Conservation (phyloP, 495 filamentous ascomycete genomes). For the Lindgomyces ingoldianus region DNA sequence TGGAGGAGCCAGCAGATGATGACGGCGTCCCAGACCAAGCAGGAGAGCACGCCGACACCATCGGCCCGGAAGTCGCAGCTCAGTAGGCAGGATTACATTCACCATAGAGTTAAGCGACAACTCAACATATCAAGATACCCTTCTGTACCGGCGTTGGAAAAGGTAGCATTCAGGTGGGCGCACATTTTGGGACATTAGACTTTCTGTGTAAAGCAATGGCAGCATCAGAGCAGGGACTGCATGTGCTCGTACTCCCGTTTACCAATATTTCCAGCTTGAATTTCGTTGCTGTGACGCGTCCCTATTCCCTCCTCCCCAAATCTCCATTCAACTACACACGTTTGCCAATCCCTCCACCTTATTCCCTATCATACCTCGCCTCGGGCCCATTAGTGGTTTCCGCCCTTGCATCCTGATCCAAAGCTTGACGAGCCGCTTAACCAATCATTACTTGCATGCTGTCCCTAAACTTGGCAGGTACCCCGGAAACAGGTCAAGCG, state of each 20-base stretch:
- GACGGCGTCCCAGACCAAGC: constrained; percentile 7
- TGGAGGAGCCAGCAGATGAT: constrained; percentile 11
- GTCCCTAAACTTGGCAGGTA: background rate
- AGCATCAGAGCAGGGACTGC: background rate
- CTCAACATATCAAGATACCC: constrained; percentile 29
- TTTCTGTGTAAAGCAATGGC: background rate
- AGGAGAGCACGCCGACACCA: background rate
- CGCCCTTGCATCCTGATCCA: background rate
- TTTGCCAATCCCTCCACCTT: background rate
- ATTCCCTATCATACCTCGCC: constrained; percentile 1
- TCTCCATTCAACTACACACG: background rate
- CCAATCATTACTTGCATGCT: constrained; percentile 9
- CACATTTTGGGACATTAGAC: background rate
- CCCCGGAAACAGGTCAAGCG: constrained; percentile 14
- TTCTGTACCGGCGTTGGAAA: background rate
- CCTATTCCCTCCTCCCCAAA: background rate
- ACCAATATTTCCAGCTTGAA: no score
- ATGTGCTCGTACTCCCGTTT: no score
- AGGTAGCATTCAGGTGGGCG: background rate
- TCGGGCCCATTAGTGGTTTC: background rate
- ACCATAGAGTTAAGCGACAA: constrained; percentile 20
- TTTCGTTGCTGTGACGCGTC: background rate
- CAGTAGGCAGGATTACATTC: constrained; percentile 4
- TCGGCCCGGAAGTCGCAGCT: constrained; percentile 3
- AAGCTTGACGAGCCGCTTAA: background rate